Evolutionary conservation across 2,329 filamentous ascomycete species (phyloP).

Genomic region (Monosporascus sp.): DNA sequence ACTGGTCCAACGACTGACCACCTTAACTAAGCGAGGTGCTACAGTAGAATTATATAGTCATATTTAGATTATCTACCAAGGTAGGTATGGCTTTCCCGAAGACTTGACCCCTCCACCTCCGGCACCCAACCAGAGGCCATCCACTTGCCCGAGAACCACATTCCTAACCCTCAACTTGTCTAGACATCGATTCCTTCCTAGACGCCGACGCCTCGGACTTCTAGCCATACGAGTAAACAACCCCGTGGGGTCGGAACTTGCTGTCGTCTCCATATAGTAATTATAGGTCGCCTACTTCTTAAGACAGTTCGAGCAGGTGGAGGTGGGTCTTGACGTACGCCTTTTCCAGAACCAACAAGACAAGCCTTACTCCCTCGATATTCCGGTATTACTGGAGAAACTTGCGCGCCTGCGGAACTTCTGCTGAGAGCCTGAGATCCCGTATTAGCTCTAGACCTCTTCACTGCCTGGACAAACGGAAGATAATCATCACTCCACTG

Average conservation of each 20-base stretch:
- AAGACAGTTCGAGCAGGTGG: neutral
- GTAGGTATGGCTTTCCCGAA: neutral
- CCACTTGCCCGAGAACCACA: slow-evolving; percentile 24
- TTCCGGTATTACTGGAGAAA: neutral
- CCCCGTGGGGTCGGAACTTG: neutral
- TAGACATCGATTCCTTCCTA: slow-evolving; percentile 1
- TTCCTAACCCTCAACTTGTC: neutral
- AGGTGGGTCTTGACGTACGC: neutral
- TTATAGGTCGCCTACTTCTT: neutral
- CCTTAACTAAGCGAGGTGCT: neutral
- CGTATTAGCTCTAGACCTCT: neutral
- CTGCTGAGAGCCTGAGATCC: neutral
- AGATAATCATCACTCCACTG: neutral
- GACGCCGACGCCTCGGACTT: slow-evolving; percentile 7
- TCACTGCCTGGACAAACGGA: neutral
- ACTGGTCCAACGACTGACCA: too few relatives aligned
- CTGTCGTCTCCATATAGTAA: neutral
- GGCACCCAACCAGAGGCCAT: slow-evolving; percentile 23
- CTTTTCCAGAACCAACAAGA: neutral
- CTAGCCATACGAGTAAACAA: neutral
- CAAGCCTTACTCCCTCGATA: neutral
- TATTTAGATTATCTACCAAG: neutral
- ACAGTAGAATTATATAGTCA: neutral
- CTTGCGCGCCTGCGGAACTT: neutral
- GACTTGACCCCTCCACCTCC: neutral